Conservation (phyloP, 306 rosid species). For the Trifolium pratense region DNA sequence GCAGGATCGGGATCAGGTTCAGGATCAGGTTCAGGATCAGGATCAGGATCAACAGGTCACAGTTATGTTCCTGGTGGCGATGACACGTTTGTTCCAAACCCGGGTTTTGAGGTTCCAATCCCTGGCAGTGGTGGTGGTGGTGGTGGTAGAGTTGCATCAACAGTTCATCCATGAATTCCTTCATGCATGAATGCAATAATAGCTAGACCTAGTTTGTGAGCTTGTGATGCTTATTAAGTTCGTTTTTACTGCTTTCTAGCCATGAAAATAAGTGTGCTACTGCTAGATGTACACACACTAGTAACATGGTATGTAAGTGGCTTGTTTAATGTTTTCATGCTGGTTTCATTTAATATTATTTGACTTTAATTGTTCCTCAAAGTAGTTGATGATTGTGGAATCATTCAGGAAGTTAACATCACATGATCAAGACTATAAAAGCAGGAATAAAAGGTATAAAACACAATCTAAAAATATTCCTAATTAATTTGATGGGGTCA, state of each 20-base stretch:
- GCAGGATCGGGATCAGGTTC: not conserved
- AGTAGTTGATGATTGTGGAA: conserved; percentile 4
- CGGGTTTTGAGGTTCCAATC: conserved; percentile 69
- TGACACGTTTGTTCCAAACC: conserved; percentile 73
- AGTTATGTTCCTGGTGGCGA: conserved; percentile 75
- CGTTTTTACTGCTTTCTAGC: conserved; percentile 11
- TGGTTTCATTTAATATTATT: conserved; percentile 11
- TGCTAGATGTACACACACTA: conserved; percentile 33
- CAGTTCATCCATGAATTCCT: conserved; percentile 51
- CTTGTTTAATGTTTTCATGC: conserved; percentile 14
- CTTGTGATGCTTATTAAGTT: conserved; percentile 10
- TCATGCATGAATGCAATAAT: conserved; percentile 26
- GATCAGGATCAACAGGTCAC: conserved; percentile 20
- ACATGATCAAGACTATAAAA: not conserved
- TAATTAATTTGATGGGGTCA: conserved; percentile 10
- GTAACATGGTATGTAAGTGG: not conserved
- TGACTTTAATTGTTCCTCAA: conserved; percentile 17
- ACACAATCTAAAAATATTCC: conserved; percentile 6
- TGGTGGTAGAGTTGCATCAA: conserved; percentile 38
- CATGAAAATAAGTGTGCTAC: conserved; percentile 38
- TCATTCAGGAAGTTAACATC: not conserved
- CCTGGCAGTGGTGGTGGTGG: conserved; percentile 51
- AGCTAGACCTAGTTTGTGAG: conserved; percentile 28
- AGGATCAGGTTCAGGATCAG: not conserved
- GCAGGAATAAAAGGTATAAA: conserved; percentile 14